Conservation (phyloP, 306 rosid genomes). For the Glycyrrhiza uralensis region DNA sequence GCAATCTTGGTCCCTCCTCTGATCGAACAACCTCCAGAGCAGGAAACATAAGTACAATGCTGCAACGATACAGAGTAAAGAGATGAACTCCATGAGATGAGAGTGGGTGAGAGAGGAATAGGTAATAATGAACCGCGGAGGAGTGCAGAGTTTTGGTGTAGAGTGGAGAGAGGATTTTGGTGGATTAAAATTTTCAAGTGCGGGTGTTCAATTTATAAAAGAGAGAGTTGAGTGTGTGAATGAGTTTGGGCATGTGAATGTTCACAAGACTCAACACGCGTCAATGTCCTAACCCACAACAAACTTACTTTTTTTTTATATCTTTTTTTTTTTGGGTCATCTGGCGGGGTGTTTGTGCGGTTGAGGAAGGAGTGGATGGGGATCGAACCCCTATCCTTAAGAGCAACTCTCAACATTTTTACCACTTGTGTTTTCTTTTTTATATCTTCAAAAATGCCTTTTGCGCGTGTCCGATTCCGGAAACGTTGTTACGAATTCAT, state of each 20-base stretch:
- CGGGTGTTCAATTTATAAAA: constrained; percentile 26
- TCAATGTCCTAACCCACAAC: constrained; percentile 50
- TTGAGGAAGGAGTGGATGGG: too few relatives aligned
- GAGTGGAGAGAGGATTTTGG: not conserved
- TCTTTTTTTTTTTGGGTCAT: too few relatives aligned
- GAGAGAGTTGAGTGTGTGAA: not conserved
- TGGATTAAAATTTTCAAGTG: not conserved
- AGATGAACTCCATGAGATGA: constrained; percentile 57
- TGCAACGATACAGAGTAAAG: constrained; percentile 27
- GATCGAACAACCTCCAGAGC: constrained; percentile 49
- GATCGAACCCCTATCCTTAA: too few relatives aligned
- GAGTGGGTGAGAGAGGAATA: not conserved
- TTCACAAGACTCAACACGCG: not conserved
- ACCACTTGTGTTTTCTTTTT: too few relatives aligned
- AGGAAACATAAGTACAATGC: constrained; percentile 40
- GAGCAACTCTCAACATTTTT: too few relatives aligned
- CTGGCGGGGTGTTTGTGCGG: too few relatives aligned
- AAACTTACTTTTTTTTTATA: too few relatives aligned
- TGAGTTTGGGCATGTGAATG: constrained; percentile 32
- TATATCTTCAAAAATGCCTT: too few relatives aligned
- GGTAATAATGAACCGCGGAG: not conserved
- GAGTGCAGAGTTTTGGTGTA: not conserved
- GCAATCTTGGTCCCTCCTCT: constrained; percentile 50
- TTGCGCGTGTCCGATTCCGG: too few relatives aligned
- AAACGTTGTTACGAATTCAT: too few relatives aligned